Percentiles rank a stretch among this genome's conserved stretches.
Conservation (phyloP, 352 stramenopile species). For the Phytophthora colocasiae region DNA sequence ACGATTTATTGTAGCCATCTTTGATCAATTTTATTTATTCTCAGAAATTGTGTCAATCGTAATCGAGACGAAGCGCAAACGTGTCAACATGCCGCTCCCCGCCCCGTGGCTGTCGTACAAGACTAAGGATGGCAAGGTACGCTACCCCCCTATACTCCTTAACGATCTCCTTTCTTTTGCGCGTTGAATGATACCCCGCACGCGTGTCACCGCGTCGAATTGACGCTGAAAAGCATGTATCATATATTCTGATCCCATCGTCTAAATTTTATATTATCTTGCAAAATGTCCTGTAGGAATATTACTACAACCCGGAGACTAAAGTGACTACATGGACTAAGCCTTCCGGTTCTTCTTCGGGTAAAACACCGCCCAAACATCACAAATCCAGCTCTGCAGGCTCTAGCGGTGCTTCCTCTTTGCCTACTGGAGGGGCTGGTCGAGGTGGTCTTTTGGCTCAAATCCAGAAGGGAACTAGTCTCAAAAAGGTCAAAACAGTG, state of each 20-base stretch:
- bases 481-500: slow-evolving; percentile 85
- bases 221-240: slow-evolving; percentile 1
- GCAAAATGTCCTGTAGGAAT: slow-evolving; percentile 55
- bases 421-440: slow-evolving; percentile 41
- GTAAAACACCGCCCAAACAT: slow-evolving; percentile 51
- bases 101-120: slow-evolving; percentile 88
- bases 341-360: slow-evolving; percentile 35
- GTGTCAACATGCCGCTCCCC: slow-evolving; percentile 73
- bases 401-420: slow-evolving; percentile 10
- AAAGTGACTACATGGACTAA: slow-evolving; percentile 91
- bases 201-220: neutral
- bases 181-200: slow-evolving; percentile 1
- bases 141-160: slow-evolving; percentile 2
- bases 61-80: slow-evolving; percentile 6
- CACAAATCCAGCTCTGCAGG: slow-evolving; percentile 32
- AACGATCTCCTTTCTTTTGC: too few species aligned
- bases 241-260: neutral
- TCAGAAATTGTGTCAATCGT: slow-evolving; percentile 22
- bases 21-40: slow-evolving; percentile 13
- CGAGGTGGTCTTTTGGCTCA: slow-evolving; percentile 66
- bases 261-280: slow-evolving; percentile 9
- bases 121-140: slow-evolving; percentile 85
- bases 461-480: slow-evolving; percentile 70
- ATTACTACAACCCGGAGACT: slow-evolving; percentile 91
- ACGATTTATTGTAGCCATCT: too few species aligned